A percentile compares a stretch with the other conserved stretches of the same genome.
Conservation (phyloP, 179 eudicot genomes). For the Heliamphora pulchella region DNA sequence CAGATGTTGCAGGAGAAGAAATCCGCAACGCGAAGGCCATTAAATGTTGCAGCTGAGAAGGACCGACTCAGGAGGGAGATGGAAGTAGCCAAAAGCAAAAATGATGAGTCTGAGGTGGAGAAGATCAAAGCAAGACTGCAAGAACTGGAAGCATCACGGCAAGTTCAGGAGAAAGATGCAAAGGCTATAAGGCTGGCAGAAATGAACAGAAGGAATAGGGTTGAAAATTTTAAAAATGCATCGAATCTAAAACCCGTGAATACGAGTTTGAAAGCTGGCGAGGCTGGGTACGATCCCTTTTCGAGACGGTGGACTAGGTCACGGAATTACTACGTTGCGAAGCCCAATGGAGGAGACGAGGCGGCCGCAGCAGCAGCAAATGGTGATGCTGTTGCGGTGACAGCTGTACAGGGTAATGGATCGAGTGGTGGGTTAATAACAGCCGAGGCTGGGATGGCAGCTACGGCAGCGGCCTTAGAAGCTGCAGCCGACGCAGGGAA, state of each 20-base stretch:
- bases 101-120: constrained; percentile 64
- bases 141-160: constrained; percentile 67
- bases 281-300: constrained; percentile 96
- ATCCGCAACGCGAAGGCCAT: constrained; percentile 71
- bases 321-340: constrained; percentile 61
- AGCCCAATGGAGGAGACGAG: constrained; percentile 34
- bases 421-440: constrained; percentile 14
- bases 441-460: constrained; percentile 44
- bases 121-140: constrained; percentile 68
- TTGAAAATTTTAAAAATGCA: constrained; percentile 85
- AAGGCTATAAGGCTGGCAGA: constrained; percentile 81
- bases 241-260: constrained; percentile 63
- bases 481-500: constrained; percentile 95
- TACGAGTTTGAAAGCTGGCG: constrained; percentile 65
- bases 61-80: constrained; percentile 70
- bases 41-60: constrained; percentile 95
- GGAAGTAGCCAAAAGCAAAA: constrained; percentile 68
- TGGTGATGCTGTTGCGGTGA: constrained; percentile 23
- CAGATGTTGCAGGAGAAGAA: constrained; percentile 96
- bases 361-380: constrained; percentile 17
- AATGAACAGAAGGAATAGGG: constrained; percentile 84
- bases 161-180: constrained; percentile 56
- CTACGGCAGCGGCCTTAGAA: constrained; percentile 78
- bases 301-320: constrained; percentile 98
- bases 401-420: constrained; percentile 17